Evolutionary conservation across 371 early-diverging fungal species (phyloP), one percentile per base, ranked within the genome.

Genomic region (Circinella minor): DNA sequence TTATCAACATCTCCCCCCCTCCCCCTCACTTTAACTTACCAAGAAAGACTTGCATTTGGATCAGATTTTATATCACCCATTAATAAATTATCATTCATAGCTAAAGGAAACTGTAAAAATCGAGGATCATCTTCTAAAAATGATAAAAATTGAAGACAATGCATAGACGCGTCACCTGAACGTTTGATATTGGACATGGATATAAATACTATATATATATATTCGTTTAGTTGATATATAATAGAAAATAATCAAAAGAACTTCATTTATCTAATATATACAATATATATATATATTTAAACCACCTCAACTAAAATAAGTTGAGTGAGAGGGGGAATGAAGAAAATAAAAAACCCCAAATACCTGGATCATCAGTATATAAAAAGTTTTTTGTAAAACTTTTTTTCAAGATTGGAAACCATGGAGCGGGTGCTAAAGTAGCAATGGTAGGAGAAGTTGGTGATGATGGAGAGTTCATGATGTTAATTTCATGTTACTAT

Each of bases 41-140:
- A 90, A 43, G 79, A 82, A 18, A 90, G 57, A 48, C 80, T 81
- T 9, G 85, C 89, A 47, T 79, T 76, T 27, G 86, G 88, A 67
- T 85, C 81, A 39, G 89, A 82, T 71, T 88, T 87, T 51, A 90
- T 82, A 73, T 88, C 89, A 15, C 89, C 88, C 79, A 88, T 86
- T 48, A 90, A 69, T 36, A 76, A 68, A 55, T 82, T 81, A 76
- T 90, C 89, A 49, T 87, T 88, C 72, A 90, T 85, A 46, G 89
- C 87, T 57, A 90, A 63, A 34, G 77, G 76, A 55, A 90, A 87
- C 39, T 80, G 72, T 10, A 90, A 59, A 70, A 87, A 86, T 18
- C 86, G 81, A 1, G 76, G 72, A 78, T 88, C 86, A 37, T 87
- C 85, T 38, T 82, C 79, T 39, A 90, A 67, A 76, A 88, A 88